Evolutionary conservation across 2,329 filamentous ascomycete genomes (phyloP).

Genomic region (Microsporum audouinii): DNA sequence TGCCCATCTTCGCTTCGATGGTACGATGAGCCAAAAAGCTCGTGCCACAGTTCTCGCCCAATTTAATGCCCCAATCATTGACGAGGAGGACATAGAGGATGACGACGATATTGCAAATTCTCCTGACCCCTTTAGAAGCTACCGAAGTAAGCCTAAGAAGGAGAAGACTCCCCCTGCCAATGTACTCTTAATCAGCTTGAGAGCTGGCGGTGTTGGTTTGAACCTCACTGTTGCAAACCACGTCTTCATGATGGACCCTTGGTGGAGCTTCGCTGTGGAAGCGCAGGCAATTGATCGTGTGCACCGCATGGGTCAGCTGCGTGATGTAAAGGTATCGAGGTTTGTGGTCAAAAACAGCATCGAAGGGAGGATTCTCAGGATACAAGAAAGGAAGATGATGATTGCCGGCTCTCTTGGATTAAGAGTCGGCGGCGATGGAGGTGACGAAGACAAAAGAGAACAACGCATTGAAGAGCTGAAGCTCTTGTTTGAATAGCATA

Average conservation of each 20-base stretch:
- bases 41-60: slow-evolving; percentile 65
- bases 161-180: slow-evolving; percentile 16
- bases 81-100: slow-evolving; percentile 26
- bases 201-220: slow-evolving; percentile 84
- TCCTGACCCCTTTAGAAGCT: background rate
- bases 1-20: slow-evolving; percentile 76
- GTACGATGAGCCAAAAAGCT: slow-evolving; percentile 74
- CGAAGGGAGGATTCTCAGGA: slow-evolving; percentile 83
- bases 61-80: slow-evolving; percentile 46
- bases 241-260: slow-evolving; percentile 99
- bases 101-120: slow-evolving; percentile 13
- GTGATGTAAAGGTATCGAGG: slow-evolving; percentile 71
- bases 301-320: slow-evolving; percentile 88
- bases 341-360: slow-evolving; percentile 88
- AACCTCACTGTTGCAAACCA: slow-evolving; percentile 81
- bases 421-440: slow-evolving; percentile 84
- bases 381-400: slow-evolving; percentile 80
- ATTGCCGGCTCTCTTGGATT: slow-evolving; percentile 91
- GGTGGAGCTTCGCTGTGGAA: slow-evolving; percentile 97
- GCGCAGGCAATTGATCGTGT: slow-evolving; percentile 96
- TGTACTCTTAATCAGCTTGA: slow-evolving; percentile 70
- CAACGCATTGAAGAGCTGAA: slow-evolving; percentile 89
- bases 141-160: slow-evolving; percentile 4
- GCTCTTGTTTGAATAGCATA: slow-evolving; percentile 54
- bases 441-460: slow-evolving; percentile 80